These are phyloP conservation scores for Coemansia sp. DNA, from an alignment of 192 early-diverging fungal species.

Conservation along the genomic window DNA sequence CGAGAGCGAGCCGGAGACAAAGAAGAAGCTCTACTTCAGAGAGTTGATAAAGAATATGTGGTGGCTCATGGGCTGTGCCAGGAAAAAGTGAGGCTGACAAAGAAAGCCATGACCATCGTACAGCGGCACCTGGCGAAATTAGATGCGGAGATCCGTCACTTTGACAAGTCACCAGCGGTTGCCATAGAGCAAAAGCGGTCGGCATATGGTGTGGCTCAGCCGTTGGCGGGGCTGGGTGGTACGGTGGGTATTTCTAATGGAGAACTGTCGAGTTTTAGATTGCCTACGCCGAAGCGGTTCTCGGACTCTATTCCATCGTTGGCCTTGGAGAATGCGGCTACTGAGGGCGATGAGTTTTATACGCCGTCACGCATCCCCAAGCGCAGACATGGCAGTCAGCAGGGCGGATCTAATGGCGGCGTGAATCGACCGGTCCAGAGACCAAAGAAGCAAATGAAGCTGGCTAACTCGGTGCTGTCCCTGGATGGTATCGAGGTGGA, in stretches of 20 bases:
- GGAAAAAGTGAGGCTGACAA: slow-evolving; percentile 41
- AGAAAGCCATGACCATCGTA: slow-evolving; percentile 47
- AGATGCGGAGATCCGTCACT: slow-evolving; percentile 46
- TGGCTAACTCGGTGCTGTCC: slow-evolving; percentile 37
- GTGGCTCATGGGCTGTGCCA: slow-evolving; percentile 23
- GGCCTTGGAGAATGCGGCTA: slow-evolving; percentile 12
- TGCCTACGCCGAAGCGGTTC: slow-evolving; percentile 37
- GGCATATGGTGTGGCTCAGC: not conserved
- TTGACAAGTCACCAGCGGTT: slow-evolving; percentile 33
- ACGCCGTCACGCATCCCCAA: slow-evolving; percentile 42
- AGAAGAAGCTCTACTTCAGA: slow-evolving; percentile 21
- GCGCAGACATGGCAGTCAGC: slow-evolving; percentile 17
- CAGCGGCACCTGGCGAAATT: slow-evolving; percentile 42
- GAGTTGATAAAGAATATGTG: slow-evolving; percentile 25
- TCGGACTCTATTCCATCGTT: slow-evolving; percentile 23
- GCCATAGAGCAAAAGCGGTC: not conserved
- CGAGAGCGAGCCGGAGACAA: slow-evolving; percentile 14
- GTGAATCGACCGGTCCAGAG: slow-evolving; percentile 12
- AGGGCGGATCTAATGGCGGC: not conserved
- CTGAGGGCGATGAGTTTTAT: slow-evolving; percentile 28
- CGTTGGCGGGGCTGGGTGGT: not conserved
- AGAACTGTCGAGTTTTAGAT: slow-evolving; percentile 26
- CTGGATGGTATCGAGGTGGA: slow-evolving; percentile 47
- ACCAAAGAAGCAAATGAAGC: slow-evolving; percentile 46
- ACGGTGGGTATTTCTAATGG: slow-evolving; percentile 36